Percentiles rank a stretch among this genome's conserved stretches.
These are phyloP conservation scores for Fragaria nilgerrensis DNA, from an alignment of 306 rosid genomes.

Conservation along the genomic window DNA sequence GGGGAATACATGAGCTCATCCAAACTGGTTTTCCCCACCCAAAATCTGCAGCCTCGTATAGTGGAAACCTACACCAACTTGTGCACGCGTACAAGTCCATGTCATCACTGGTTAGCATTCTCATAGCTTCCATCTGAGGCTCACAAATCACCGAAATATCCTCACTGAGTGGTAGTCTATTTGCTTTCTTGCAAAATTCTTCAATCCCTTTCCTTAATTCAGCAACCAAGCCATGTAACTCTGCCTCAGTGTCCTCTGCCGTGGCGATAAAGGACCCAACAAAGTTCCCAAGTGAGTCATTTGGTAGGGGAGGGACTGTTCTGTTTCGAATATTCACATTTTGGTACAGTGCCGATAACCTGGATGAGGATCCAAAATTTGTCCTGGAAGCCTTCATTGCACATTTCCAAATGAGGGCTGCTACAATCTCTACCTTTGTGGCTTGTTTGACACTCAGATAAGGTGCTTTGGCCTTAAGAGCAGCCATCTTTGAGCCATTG, in stretches of 20 bases:
- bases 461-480: slow-evolving; percentile 23
- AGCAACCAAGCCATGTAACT: slow-evolving; percentile 16
- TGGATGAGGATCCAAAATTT: not conserved
- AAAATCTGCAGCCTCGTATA: slow-evolving; percentile 27
- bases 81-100: slow-evolving; percentile 11
- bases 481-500: slow-evolving; percentile 20
- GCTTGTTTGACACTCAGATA: slow-evolving; percentile 15
- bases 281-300: slow-evolving; percentile 31
- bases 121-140: not conserved
- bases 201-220: slow-evolving; percentile 25
- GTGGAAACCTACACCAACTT: slow-evolving; percentile 23
- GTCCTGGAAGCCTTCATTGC: slow-evolving; percentile 15
- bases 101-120: not conserved
- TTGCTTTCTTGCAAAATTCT: slow-evolving; percentile 10
- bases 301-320: slow-evolving; percentile 29
- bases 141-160: not conserved
- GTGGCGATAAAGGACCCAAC: slow-evolving; percentile 13
- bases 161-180: not conserved
- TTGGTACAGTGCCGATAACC: slow-evolving; percentile 21
- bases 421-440: slow-evolving; percentile 34
- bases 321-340: slow-evolving; percentile 36
- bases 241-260: slow-evolving; percentile 1
- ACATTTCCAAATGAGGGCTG: slow-evolving; percentile 39
- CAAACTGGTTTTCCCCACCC: slow-evolving; percentile 41
- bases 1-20: slow-evolving; percentile 5